Conservation (phyloP, 306 rosid genomes). For the Arachis hypogaea region DNA sequence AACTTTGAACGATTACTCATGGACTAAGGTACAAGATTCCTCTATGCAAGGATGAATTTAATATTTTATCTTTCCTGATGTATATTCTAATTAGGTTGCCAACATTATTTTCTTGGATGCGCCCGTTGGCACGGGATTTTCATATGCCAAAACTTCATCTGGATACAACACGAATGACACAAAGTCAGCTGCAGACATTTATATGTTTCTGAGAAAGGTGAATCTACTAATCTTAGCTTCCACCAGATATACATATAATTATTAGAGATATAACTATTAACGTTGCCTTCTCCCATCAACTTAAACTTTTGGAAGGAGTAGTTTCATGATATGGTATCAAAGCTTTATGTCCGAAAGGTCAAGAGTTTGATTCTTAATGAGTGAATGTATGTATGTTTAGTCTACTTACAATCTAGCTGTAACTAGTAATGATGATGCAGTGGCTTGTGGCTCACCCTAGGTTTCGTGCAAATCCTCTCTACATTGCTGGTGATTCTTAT, state of each 20-base stretch:
- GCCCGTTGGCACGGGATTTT: conserved; percentile 44
- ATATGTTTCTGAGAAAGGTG: conserved; percentile 42
- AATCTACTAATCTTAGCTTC: not conserved
- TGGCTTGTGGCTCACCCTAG: conserved; percentile 40
- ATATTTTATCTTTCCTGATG: not conserved
- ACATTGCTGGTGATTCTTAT: conserved; percentile 41
- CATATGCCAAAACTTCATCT: conserved; percentile 34
- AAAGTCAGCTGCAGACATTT: conserved; percentile 13
- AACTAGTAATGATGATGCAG: conserved; percentile 11
- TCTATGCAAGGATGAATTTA: not conserved
- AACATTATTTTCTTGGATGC: conserved; percentile 41
- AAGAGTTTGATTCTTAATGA: too few species aligned
- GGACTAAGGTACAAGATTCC: conserved; percentile 33
- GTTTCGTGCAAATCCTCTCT: conserved; percentile 10
- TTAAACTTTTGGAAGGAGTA: too few species aligned
- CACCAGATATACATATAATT: not conserved
- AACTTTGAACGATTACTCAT: conserved; percentile 29
- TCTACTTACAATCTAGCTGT: not conserved
- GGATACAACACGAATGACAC: conserved; percentile 39
- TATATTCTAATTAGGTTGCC: conserved; percentile 25
- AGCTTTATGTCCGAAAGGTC: too few species aligned
- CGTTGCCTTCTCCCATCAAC: too few species aligned
- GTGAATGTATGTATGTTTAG: not conserved
- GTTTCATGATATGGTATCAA: too few species aligned
- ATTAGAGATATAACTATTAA: too few species aligned